Evolutionary conservation across 495 filamentous ascomycete genomes (phyloP), one percentile per base, ranked within the genome.

Genomic region (Neurospora terricola): DNA sequence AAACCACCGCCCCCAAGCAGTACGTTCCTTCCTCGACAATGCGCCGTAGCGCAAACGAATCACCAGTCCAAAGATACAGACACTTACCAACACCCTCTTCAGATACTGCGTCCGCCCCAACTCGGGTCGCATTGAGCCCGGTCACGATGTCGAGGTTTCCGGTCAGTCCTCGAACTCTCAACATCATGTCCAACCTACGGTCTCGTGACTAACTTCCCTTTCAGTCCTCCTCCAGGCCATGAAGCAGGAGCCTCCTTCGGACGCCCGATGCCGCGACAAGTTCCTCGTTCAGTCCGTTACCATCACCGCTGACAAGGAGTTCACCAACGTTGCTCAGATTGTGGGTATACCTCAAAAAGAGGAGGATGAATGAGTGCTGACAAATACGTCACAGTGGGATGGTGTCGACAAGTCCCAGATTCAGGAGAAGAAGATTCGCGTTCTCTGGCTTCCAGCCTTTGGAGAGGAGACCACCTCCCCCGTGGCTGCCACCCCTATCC

Each of bases 1-100:
- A 99, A 90, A 99, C 96, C 45, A 99, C 96, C 72, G 96, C 96
- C 37, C 96, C 96, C 7, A 98, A 99, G 83, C 95, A 98, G 95
- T 99, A 93, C 78, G 93, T 74, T 30, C 81, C 70, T 59, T 38
- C 69, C 75, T 38, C 21, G 38, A 39, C 43, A 74, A 62, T 62
- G 54, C 54, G 54, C 54, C 54, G 12, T 62, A 62, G 27, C 54
- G 54, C 54, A 62, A 62, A 62, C 54, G 54, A 62, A 34, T 34
- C 27, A 8, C 54, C 23, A 16, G 54, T 34, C 54, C 54, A 62
- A 30, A 14, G 54, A 62, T 62, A 30, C 27, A 34, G 54, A 34
- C 27, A 62, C 54, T 62, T 9, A 62, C 45, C 45, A 54, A 54
- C 75, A 78, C 69, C 77, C 81, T 74, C 4, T 37, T 59, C 75